Evolutionary conservation across 2,329 filamentous ascomycete species (phyloP), one percentile per base, ranked within the genome.

Genomic region (Aspergillus calidoustus): DNA sequence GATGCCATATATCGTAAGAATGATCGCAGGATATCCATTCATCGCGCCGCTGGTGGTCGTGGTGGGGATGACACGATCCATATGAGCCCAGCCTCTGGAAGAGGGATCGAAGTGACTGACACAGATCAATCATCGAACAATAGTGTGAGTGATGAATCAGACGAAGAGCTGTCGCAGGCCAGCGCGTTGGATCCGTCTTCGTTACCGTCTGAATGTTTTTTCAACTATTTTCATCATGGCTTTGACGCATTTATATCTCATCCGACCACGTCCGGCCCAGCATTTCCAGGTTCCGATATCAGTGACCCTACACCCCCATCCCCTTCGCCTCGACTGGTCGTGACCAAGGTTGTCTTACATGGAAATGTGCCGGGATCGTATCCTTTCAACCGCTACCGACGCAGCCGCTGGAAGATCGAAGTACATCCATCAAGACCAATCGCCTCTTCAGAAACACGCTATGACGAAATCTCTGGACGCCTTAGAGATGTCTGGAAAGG

Each of bases 181-280:
- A 88, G 77, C 3, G 86, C 88, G 1, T 85, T 87, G 4, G 92
- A 96, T 73, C 78, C 82, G 43, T 74, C 76, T 6, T 74, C 73
- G 7, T 65, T 79, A n/a, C 73, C 78, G 3, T 73, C 78, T 7
- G 83, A 86, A 69, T 93, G 89, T 66, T 99, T 98, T 75, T 97
- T 95, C 79, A 98, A 98, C 75, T 99, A 99, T 76, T 99, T 97
- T 74, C 90, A 94, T 67, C 89, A 97, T 64, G 95, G 95, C 1
- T 96, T 99, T 72, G 95, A 99, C 76, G 86, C 97, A 9, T 84
- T 98, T 5, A 86, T 99, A n/a, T 96, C 94, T 0, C 87, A 88
- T 31, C 90, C 91, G 0, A 87, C 86, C 0, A 74, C 83, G 5
- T 82, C 89, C 4, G 91, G 90, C 0, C 86, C 86, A 23, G 81